Base-by-base conservation (phyloP, 345 rosid species). In the Hevea brasiliensis region DNA sequence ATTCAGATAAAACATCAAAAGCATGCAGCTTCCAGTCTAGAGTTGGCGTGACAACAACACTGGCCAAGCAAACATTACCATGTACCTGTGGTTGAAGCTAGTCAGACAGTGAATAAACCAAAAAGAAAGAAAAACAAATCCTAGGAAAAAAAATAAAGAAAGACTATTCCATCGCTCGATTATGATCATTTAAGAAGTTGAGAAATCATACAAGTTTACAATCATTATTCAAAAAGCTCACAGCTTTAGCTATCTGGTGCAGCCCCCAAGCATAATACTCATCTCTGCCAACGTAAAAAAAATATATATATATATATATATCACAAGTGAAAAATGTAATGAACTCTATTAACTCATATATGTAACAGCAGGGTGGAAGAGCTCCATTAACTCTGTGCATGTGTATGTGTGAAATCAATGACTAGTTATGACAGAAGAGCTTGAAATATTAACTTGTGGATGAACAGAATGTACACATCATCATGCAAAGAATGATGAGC, bases 21-120 rank as follows among this genome's bases (percentile, higher is more conserved):
- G 99, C 98, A 87, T 95, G 98, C 81, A 95, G 87, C 89, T 95
- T 95, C 99, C 99, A 95, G 78, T 95, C 99, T 87, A 95, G 78
- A 78, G 96, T 92, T 80, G 85, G 97, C 29, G 98, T 92, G 64
- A 92, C 99, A 76, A 95, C 99, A 71, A 90, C 93, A 82, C 96
- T 95, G 72, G 90, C 85, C 85, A 95, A 75, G 76, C 98, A 92
- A 71, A 95, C 96, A 87, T 95, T 95, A 57, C 94, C 96, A 76
- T 95, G 99, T 72, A 95, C 98, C 99, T 95, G 84, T n/a, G 53
- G n/a, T 35, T 60, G 81, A 70, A 71, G 17, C 56, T 21, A 47
- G 50, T 71, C 59, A 76, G 71, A 72, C 57, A 42, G 64, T 64
- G 21, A 71, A 59, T 67, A 24, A 58, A 20, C 73, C 4, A 21